phyloP scores from a whole-genome alignment of 179 eudicot species.

The Beta lomatogona region DNA sequence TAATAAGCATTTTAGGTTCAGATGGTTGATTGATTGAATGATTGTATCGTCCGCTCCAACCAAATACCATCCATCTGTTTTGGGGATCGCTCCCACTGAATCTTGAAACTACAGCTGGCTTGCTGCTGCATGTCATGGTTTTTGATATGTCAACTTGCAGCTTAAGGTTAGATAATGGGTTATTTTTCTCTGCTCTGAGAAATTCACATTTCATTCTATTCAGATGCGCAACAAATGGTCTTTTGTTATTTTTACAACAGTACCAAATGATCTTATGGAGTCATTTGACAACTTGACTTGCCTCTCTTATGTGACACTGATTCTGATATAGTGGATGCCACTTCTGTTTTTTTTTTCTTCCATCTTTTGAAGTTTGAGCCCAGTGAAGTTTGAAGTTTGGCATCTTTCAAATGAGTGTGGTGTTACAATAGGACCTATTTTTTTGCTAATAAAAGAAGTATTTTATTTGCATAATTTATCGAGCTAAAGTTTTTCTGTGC shows the following conservation, averaged over 20 bases:
- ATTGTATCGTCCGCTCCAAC: not conserved
- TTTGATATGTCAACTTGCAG: not conserved
- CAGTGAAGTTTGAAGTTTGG: not conserved
- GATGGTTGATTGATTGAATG: not conserved
- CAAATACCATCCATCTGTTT: not conserved
- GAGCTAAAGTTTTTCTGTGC: too few species aligned
- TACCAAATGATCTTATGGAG: not conserved
- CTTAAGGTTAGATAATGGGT: not conserved
- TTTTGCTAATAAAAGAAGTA: not conserved
- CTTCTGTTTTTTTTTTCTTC: not conserved
- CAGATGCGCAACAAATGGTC: not conserved
- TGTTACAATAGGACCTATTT: not conserved
- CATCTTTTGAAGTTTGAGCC: not conserved
- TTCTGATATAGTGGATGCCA: not conserved
- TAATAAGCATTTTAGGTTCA: not conserved
- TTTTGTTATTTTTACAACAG: too few species aligned
- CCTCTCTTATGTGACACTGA: not conserved
- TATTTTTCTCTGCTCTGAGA: not conserved
- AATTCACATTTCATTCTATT: not conserved
- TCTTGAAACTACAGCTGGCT: not conserved
- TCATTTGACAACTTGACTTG: not conserved
- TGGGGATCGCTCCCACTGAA: not conserved
- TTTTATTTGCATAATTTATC: not conserved
- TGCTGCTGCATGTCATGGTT: not conserved
- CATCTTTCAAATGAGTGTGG: not conserved